Evolutionary conservation across 805 yeast species (phyloP), one percentile per base, ranked within the genome.

Genomic region (Lachancea meyersii): DNA sequence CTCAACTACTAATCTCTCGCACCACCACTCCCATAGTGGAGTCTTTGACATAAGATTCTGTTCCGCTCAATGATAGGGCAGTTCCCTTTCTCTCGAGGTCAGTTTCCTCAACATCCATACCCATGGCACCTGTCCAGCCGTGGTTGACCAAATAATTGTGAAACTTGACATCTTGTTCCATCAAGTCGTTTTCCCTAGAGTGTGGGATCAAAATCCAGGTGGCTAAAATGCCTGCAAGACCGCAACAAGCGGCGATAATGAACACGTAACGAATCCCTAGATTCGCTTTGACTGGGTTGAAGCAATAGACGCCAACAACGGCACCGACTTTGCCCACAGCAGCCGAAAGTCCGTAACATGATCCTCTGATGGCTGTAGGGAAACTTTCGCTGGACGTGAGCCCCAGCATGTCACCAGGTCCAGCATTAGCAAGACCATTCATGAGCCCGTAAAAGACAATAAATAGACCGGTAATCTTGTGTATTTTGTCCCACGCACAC

Each of bases 291-390:
- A 84, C 82, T 14, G 86, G 83, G 8, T 79, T 76, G 64, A 85
- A 84, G 14, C 74, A 73, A 58, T 80, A 76, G 19, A 88, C 82
- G 22, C 93, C 93, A 17, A 82, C 79, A 18, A 82, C 88, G n/a
- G 91, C 93, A 44, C 93, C 94, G 20, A 81, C 82, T 61, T 84
- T 84, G 44, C 93, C 93, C 37, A 82, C 67, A 3, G 89, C 93
- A 30, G 93, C 93, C 36, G 83, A 73, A 18, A 84, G 51, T 30
- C 91, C 91, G 53, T 84, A 84, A 38, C 76, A 69, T 0, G 87
- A 80, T 30, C 89, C 91, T 61, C 93, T 71, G 33, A 84, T 77
- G 11, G 86, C 83, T 6, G 89, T 81, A 16, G 93, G 88, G 53
- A 71, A 84, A 4, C 77, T 70, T 61, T 84, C 91, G 20, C 84